phyloP scores from a whole-genome alignment of 1,284 basidiomycete genomes.

The Sporisorium exsertum region DNA sequence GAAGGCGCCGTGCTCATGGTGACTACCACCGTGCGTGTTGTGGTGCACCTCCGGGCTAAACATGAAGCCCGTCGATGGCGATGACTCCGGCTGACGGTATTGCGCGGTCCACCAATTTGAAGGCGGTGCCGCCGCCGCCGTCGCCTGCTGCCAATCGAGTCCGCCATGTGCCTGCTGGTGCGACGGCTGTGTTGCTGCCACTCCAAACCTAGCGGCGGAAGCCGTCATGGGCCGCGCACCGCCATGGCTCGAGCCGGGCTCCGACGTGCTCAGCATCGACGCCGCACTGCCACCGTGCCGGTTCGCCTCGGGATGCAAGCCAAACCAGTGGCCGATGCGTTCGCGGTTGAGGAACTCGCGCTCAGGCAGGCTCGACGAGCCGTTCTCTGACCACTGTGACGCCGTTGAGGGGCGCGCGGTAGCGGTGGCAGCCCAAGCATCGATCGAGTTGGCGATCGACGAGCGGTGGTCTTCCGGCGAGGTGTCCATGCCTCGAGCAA shows the following conservation, averaged over 20 bases:
- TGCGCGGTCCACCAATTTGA: conserved; percentile 48
- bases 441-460: conserved; percentile 45
- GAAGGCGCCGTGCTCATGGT: conserved; percentile 13
- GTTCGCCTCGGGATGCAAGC: conserved; percentile 15
- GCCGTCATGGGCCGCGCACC: conserved; percentile 6
- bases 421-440: conserved; percentile 33
- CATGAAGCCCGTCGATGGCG: conserved; percentile 29
- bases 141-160: conserved; percentile 37
- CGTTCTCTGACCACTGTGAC: conserved; percentile 48
- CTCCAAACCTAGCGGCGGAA: not conserved
- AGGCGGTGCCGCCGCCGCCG: conserved; percentile 23
- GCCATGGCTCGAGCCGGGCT: conserved; percentile 26
- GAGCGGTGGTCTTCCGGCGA: conserved; percentile 37
- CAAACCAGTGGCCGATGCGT: conserved; percentile 45
- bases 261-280: conserved; percentile 34
- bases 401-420: conserved; percentile 29
- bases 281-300: conserved; percentile 9
- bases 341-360: conserved; percentile 40
- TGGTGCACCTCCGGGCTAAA: conserved; percentile 9
- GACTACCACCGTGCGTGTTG: conserved; percentile 12
- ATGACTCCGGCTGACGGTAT: conserved; percentile 33
- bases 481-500: conserved; percentile 37
- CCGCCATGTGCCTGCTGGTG: conserved; percentile 9
- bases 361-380: conserved; percentile 31
- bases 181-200: conserved; percentile 9